Base-by-base conservation (phyloP, 192 early-diverging fungal species). In the Backusella luteola region DNA sequence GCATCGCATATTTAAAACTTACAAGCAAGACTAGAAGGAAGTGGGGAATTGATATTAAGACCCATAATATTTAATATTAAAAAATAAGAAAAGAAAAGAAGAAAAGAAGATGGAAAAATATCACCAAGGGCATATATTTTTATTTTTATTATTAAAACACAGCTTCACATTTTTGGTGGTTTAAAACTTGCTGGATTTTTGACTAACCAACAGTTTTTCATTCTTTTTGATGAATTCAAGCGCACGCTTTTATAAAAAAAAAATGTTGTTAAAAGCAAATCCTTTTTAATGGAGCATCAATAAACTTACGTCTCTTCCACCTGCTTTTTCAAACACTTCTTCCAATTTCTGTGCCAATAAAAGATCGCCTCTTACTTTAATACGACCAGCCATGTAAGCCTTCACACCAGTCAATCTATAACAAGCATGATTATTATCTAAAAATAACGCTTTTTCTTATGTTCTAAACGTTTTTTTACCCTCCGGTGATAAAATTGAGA, bases 1-100 rank as follows among this genome's bases (percentile, higher is more conserved):
- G 6, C 38, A n/a, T 26, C 17, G 35, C 23, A 17, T 34, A 34
- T 42, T 6, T 35, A 17, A 19, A 17, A 71, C 38, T 66, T 77
- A 82, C 80, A 56, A 35, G 80, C 67, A 53, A 86, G 69, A 75
- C 76, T 70, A 35, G 69, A 53, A 59, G 84, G 84, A 66, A 85
- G 63, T 56, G 84, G 84, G 15, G 81, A 80, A 46, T 85, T 85
- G 34, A 85, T 76, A 36, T 68, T 63, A 63, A 63, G 56, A 14
- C 56, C 56, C 56, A 63, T 63, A 63, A 9, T 63, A 9, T 21
- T 23, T 39, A 11, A 44, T 44, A 44, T 14, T 14, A 15, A 15
- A 44, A 44, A 5, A 44, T 44, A 15, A 44, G 15, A 63, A 26
- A 29, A 11, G 0, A 59, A 63, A 8, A 14, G 6, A 26, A 2